Base-by-base conservation (phyloP, 768 basidiomycete genomes). In the Boletus huronensis region DNA sequence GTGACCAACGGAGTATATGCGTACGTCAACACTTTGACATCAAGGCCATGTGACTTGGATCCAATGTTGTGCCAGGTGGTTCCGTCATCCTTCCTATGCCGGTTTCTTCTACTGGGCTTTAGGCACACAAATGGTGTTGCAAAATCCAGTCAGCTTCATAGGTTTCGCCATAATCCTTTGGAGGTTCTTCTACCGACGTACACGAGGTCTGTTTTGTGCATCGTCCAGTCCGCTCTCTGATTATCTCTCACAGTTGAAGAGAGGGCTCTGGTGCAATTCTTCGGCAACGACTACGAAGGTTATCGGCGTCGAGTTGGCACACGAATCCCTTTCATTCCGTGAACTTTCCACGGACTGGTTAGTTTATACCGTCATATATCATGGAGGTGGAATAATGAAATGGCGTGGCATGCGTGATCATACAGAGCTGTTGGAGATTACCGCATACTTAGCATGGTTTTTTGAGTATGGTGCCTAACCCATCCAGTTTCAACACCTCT, bases 81-180 rank as follows among this genome's bases (percentile, higher is more conserved):
- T 85, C 57, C 84, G 97, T 14, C 97, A 99, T 72, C 97, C 97
- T 11, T 97, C 96, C 0, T 99, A 99, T 62, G 83, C 91, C 2
- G 97, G 95, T 2, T 99, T 98, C 76, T 96, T 90, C 71, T 98
- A 96, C 70, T 98, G 97, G 97, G 94, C 93, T 0, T 65, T 99
- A 26, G 93, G 95, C 2, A 97, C 93, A 0, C 97, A 99, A 68
- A 72, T 98, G 35, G 81, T 93, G 1, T 77, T 98, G 21, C 93
- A 93, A 66, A 99, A 98, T 66, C 82, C 89, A 0, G 29, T 93
- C 16, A 84, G 84, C 14, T 84, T 90, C 58, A 41, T 84, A 2
- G 69, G 82, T 2, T 98, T 88, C 65, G 64, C 78, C 2, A 58
- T 80, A 35, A 70, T 94, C 1, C 75, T 98, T 6, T 94, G 90